Evolutionary conservation across 192 early-diverging fungal genomes (phyloP), one percentile per base, ranked within the genome.

Genomic region (Entomortierella parvispora): DNA sequence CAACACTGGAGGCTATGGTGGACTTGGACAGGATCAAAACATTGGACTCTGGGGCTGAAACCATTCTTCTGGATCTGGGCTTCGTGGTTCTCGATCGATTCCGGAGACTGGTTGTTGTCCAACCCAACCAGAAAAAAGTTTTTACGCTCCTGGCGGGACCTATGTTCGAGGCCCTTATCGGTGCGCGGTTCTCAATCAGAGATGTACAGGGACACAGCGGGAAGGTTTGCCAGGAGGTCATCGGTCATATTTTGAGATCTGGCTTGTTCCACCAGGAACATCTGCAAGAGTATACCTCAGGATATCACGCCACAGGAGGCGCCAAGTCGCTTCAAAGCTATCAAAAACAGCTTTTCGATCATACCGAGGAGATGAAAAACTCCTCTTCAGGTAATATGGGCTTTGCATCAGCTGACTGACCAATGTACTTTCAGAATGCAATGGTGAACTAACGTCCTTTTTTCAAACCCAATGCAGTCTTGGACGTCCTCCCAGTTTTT

Each of bases 111-210:
- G 46, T 68, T 14, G 37, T 68, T 11, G 51, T 68, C 31, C 74
- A 77, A 9, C 74, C 74, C 10, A 77, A 77, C 55, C 74, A 77
- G 56, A 77, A 63, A 40, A 77, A 77, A 23, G 74, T 77, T 17
- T 77, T 77, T 34, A 37, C 45, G 2, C 45, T 77, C 18, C 32
- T 77, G 0, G 47, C 65, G 29, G 74, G 65, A 18, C 68, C 62
- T 33, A 68, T 77, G 65, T 68, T 77, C 45, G 74, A 77, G 31
- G 25, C 42, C 23, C 29, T 77, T 3, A 54, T 77, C 2, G 51
- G 61, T 26, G 66, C 74, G 2, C 65, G 66, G 8, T 44, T 64
- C 11, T 53, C 55, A 3, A 58, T 64, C 23, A 45, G 61, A 22
- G 9, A 12, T 3, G 22, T 64, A 3, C 48, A 58, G 17, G 48